Percentiles rank a stretch among this genome's conserved stretches.
phyloP scores from a whole-genome alignment of 306 rosid species.

The Fragaria iinumae region DNA sequence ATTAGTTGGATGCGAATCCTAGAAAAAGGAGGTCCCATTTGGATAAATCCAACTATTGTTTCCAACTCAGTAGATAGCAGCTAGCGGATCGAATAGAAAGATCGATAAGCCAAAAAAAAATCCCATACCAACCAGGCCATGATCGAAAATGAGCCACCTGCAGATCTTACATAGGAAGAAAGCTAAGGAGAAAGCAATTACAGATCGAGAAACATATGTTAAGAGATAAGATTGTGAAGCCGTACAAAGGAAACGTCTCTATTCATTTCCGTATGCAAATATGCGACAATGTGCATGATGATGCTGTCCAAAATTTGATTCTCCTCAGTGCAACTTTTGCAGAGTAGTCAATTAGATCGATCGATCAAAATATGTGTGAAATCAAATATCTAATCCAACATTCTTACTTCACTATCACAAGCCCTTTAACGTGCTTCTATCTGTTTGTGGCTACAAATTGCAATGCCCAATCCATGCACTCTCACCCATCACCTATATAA shows the following conservation, averaged over 20 bases:
- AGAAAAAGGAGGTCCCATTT: conserved; percentile 48
- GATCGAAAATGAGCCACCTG: conserved; percentile 8
- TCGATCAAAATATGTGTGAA: conserved; percentile 21
- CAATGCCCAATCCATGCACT: background rate
- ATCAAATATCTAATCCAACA: conserved; percentile 47
- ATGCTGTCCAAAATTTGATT: background rate
- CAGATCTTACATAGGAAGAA: background rate
- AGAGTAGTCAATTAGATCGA: background rate
- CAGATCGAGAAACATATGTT: background rate
- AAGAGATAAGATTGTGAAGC: conserved; percentile 25
- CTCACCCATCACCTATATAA: background rate
- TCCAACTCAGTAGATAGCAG: conserved; percentile 36
- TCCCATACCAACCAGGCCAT: background rate
- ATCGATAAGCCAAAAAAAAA: background rate
- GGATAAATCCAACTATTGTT: conserved; percentile 60
- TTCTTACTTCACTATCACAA: conserved; percentile 36
- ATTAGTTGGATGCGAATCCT: conserved; percentile 45
- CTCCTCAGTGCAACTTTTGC: background rate
- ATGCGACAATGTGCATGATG: background rate
- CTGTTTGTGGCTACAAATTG: background rate
- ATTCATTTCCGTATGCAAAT: conserved; percentile 29
- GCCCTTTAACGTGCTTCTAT: background rate
- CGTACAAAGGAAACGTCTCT: conserved; percentile 62
- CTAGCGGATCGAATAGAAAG: background rate
- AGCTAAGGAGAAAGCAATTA: background rate